Evolutionary conservation across 805 yeast genomes (phyloP).

Genomic region (Kazachstania viticola): DNA sequence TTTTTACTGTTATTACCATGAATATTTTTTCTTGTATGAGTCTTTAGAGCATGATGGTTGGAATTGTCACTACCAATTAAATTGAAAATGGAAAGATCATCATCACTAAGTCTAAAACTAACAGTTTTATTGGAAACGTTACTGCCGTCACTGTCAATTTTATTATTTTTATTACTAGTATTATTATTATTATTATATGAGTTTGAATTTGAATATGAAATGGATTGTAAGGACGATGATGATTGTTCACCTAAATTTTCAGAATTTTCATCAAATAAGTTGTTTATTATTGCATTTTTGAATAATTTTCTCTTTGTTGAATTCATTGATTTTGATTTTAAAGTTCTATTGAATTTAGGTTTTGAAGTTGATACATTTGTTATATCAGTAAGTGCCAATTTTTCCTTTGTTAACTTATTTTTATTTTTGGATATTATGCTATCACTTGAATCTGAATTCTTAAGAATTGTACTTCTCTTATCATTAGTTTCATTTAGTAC

Average conservation of each 20-base stretch:
- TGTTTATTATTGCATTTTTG: slow-evolving; percentile 23
- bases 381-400: slow-evolving; percentile 4
- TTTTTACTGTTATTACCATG: background rate
- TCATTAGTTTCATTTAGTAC: background rate
- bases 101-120: slow-evolving; percentile 21
- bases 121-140: slow-evolving; percentile 5
- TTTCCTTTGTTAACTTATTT: background rate
- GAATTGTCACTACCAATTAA: slow-evolving; percentile 19
- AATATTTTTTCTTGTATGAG: slow-evolving; percentile 12
- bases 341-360: background rate
- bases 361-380: background rate
- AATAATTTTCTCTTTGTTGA: slow-evolving; percentile 16
- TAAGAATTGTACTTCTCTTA: background rate
- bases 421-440: background rate
- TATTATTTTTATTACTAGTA: background rate
- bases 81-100: slow-evolving; percentile 33
- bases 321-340: too few species aligned
- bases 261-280: slow-evolving; percentile 15
- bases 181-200: slow-evolving; percentile 1
- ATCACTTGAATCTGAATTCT: background rate
- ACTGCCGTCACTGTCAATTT: background rate
- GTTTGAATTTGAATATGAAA: slow-evolving; percentile 1
- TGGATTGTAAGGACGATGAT: too few species aligned
- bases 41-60: slow-evolving; percentile 13
- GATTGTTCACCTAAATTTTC: slow-evolving; percentile 5